Base-by-base conservation (phyloP, 208 protist genomes). In the Leishmania lainsoni region DNA sequence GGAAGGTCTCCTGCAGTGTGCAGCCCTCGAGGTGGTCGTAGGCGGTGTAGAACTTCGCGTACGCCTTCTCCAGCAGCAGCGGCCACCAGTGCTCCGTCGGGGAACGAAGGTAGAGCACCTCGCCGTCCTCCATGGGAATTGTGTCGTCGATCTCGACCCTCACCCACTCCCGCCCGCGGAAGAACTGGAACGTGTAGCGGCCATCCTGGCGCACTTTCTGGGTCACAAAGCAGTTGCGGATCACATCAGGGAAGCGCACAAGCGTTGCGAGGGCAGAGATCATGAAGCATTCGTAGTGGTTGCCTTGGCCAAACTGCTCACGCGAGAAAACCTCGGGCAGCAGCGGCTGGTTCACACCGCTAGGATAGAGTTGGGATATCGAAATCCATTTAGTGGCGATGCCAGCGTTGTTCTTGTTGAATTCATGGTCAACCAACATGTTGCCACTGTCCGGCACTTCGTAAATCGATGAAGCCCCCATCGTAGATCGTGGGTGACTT, bases 11-110 rank as follows among this genome's bases (percentile, higher is more conserved):
- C 76, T 91, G 87, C 42, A 92, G 86, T 16, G 89, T 95, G 81
- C 93, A 96, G 56, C 91, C 90, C 6, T 95, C 91, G 4, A 98
- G 82, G 56, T 91, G 82, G 61, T 90, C 84, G 84, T 96, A 98
- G 42, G 82, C 79, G 56, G 89, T 91, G 85, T 95, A 93, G 83
- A 97, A 96, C 83, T 97, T 97, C 51, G 94, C 94, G 84, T 97
- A 97, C 48, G 94, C 94, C 91, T 97, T 97, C 87, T 97, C 93
- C 76, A 97, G 83, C 75, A 97, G 85, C 70, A 96, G 83, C 35
- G 94, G 93, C 87, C 92, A 98, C 90, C 90, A 94, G 79, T 93
- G 91, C 80, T 89, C 88, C 12, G 87, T 92, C 26, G 92, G 93
- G 12, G 90, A 94, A 1, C 79, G 93, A 76, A 79, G 87, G 78